Evolutionary conservation across 805 yeast species (phyloP).

Genomic region (Yarrowia sp.): DNA sequence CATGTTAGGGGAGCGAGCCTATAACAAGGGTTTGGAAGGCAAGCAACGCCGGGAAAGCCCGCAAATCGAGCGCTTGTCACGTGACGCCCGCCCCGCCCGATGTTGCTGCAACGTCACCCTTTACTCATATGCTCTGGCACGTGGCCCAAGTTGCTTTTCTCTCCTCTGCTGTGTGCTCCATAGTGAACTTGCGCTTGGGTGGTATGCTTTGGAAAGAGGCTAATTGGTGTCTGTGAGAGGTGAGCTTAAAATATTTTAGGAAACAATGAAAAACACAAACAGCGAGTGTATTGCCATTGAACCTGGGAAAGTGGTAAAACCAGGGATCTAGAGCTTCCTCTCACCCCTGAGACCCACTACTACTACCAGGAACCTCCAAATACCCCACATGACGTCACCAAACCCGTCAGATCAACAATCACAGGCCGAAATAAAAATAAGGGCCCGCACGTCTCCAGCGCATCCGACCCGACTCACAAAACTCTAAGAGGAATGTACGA

Average conservation of each 20-base stretch:
- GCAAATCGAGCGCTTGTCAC: background rate
- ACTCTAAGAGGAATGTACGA: background rate
- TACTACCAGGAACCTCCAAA: no score
- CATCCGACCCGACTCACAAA: background rate
- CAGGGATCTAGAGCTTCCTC: no score
- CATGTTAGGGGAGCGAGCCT: background rate
- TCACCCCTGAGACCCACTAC: no score
- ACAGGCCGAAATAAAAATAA: constrained; percentile 1
- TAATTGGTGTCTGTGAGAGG: background rate
- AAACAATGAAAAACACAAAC: no score
- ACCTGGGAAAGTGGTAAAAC: no score
- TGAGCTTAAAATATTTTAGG: background rate
- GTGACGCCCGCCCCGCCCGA: background rate
- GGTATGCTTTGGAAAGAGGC: background rate
- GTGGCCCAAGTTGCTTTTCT: background rate
- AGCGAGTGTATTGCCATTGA: no score
- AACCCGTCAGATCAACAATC: background rate
- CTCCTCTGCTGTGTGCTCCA: no score
- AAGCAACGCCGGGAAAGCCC: no score
- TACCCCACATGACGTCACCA: background rate
- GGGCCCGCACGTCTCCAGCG: constrained; percentile 6
- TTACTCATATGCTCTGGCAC: background rate
- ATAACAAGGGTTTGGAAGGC: background rate
- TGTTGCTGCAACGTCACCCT: background rate
- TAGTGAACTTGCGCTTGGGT: no score